These are phyloP conservation scores for Daldinia sp. DNA, from an alignment of 2,329 filamentous ascomycete species.

Conservation along the genomic window DNA sequence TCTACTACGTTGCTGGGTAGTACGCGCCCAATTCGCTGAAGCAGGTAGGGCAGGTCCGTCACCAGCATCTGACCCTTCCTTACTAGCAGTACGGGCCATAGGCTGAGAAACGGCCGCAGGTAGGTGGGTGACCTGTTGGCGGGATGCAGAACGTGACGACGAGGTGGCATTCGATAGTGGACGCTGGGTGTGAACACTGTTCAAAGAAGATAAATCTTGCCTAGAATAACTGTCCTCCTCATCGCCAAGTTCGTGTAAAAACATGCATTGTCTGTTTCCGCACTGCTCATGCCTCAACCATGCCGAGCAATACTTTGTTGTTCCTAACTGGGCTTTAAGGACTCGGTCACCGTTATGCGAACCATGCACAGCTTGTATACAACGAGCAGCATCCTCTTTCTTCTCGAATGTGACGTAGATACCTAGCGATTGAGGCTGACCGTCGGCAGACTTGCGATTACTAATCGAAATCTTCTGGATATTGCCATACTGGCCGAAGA, in stretches of 20 bases:
- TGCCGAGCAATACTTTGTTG: slow-evolving; percentile 98
- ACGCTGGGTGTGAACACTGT: slow-evolving; percentile 83
- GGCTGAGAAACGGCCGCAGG: slow-evolving; percentile 58
- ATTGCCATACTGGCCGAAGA: slow-evolving; percentile 97
- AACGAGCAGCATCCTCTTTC: slow-evolving; percentile 87
- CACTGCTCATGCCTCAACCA: slow-evolving; percentile 95
- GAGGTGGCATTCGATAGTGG: slow-evolving; percentile 63
- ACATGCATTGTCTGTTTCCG: slow-evolving; percentile 97
- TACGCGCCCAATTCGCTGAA: slow-evolving; percentile 90
- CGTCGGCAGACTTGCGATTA: slow-evolving; percentile 82
- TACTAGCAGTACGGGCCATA: slow-evolving; percentile 82
- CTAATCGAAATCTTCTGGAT: slow-evolving; percentile 99
- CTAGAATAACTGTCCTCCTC: slow-evolving; percentile 96
- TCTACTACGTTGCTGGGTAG: slow-evolving; percentile 70
- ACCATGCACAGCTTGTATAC: slow-evolving; percentile 91
- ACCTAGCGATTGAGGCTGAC: slow-evolving; percentile 85
- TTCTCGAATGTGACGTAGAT: slow-evolving; percentile 98
- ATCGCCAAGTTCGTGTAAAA: slow-evolving; percentile 96
- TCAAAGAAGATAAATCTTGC: slow-evolving; percentile 93
- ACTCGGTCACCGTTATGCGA: slow-evolving; percentile 89
- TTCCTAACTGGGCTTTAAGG: slow-evolving; percentile 81
- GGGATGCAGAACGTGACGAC: slow-evolving; percentile 62
- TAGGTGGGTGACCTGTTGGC: slow-evolving; percentile 57
- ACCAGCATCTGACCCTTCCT: slow-evolving; percentile 75
- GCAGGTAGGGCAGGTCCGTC: slow-evolving; percentile 92